Base-by-base conservation (phyloP, 495 filamentous ascomycete genomes). In the Penicillium dipodomyicola region DNA sequence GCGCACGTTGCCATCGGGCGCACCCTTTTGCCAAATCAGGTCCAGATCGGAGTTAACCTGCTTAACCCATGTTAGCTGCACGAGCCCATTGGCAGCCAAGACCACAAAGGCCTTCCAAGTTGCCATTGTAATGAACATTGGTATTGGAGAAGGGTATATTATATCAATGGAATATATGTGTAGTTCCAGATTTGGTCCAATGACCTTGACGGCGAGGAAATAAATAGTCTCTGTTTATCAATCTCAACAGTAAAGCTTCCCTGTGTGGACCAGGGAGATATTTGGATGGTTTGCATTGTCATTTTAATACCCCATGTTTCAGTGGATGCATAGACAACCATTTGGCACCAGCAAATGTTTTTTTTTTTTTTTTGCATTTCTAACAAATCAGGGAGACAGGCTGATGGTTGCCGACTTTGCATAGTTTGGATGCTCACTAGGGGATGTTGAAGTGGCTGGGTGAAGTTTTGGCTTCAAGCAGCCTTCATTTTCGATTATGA, bases 11-110 rank as follows among this genome's bases (percentile, higher is more conserved):
- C 78, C 77, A 67, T 78, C 65, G 2, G 76, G 76, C 0, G 71
- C 62, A 22, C 70, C 61, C 5, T 59, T 63, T 29, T 73, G 70
- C 75, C 73, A 77, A 29, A 74, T 78, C 15, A 79, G 57, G 33
- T 65, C 54, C 32, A 70, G 40, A 17, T 70, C 60, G 27, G 67
- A 70, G 14, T 72, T 54, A 14, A 73, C 65, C 27, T 60, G 55
- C 19, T 64, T 65, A 6, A 65, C 62, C 37, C 20, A 57, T 2
- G 57, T 53, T n/a, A 62, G 27, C 14, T 59, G 54, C 17, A 55
- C 11, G 7, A 64, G 29, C 6, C 49, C 47, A n/a, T 45, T 44
- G 33, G 49, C 37, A 14, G 57, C 62, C 3, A 65, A 37, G 7
- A 58, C 52, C 27, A 53, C 8, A 10, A 65, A 23, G 0, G 46